Base-by-base conservation (phyloP, 176 grass and related monocot genomes). In the sorghum (Sorghum bicolor) region DNA sequence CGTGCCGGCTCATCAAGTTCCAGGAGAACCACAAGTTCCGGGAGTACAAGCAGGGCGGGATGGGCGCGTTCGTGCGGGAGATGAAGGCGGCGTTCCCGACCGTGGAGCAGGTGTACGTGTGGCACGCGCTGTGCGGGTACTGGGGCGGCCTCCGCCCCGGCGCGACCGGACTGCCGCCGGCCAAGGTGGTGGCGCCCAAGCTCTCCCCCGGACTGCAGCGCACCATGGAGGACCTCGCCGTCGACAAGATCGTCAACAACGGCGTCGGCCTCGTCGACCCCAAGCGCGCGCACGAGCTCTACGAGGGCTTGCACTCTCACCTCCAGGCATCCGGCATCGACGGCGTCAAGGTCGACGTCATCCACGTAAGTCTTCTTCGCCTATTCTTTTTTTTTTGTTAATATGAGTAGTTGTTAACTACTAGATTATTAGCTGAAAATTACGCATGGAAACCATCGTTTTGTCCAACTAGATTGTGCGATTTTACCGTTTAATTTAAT, bases 291-390 rank as follows among this genome's bases (percentile, higher is more conserved):
- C 72, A 34, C 2, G 93, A 98, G 74, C 83, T 98, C 32, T 98
- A 92, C 57, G 89, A 95, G 20, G 93, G 89, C 0, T 28, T 98
- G 24, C 96, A 98, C 79, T 88, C 93, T 22, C 89, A 94, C 77
- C 93, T 98, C 57, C 19, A 88, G 85, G 87, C 89, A 0, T 84
- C 77, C 15, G 96, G 96, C 72, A 94, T 98, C 67, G 93, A 98
- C 88, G 96, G 93, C 17, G 93, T 98, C 74, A 98, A 98, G 91
- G 87, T 95, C 48, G 96, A 98, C 86, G 96, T 98, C 45, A 98
- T 94, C 12, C 93, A 95, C 52, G 96, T 95, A 82, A 95, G 93
- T 87, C 32, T 14, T 24, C 10, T 10, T 15, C 14, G 6, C 4
- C 19, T 24, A 0, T 26, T 14, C 29, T 9, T 13, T 37, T 13